These are phyloP conservation scores for Aspergillus sp. DNA, from an alignment of 2,329 filamentous ascomycete genomes.

Conservation along the genomic window DNA sequence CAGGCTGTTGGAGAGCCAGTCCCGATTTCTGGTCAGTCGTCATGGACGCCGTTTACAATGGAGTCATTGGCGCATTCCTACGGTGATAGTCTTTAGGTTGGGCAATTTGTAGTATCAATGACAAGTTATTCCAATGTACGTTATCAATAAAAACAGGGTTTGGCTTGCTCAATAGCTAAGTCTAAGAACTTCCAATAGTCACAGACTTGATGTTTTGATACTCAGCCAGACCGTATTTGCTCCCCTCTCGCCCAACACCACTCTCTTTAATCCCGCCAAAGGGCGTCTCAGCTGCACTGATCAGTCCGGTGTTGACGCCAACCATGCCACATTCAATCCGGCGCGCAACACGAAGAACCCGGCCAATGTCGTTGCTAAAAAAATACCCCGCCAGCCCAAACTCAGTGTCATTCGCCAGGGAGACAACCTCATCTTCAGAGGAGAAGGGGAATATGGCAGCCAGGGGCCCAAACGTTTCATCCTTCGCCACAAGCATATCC, in stretches of 20 bases:
- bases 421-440: not conserved
- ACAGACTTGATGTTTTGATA: not conserved
- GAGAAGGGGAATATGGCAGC: slow-evolving; percentile 1
- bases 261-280: not conserved
- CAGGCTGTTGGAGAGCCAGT: too few species aligned
- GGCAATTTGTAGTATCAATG: too few species aligned
- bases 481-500: not conserved
- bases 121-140: too few species aligned
- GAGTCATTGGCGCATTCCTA: too few species aligned
- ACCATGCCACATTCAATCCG: slow-evolving; percentile 1
- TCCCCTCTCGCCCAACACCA: not conserved
- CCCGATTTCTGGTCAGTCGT: too few species aligned
- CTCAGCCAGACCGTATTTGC: not conserved
- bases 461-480: not conserved
- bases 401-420: not conserved
- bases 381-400: not conserved
- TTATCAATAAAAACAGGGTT: too few species aligned
- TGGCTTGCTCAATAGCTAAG: too few species aligned
- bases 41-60: too few species aligned
- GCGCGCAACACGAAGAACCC: not conserved
- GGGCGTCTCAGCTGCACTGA: not conserved
- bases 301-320: slow-evolving; percentile 1
- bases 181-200: too few species aligned
- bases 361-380: not conserved
- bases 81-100: too few species aligned